A percentile compares a stretch with the other conserved stretches of the same genome.
phyloP scores from a whole-genome alignment of 495 filamentous ascomycete species.

The Neurospora cerealis region DNA sequence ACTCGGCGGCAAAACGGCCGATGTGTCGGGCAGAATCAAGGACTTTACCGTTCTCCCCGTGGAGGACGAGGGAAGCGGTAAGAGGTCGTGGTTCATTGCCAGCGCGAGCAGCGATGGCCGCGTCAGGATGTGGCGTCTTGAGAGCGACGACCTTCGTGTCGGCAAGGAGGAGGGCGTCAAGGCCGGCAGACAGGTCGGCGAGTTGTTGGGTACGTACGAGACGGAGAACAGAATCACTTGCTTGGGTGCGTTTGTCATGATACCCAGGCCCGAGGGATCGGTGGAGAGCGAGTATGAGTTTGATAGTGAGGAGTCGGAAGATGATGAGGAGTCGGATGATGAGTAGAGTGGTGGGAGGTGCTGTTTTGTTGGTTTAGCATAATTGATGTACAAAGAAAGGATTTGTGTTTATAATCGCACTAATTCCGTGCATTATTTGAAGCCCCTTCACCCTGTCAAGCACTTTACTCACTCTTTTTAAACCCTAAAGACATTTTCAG shows the following conservation, averaged over 20 bases:
- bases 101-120: constrained; percentile 76
- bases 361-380: neutral
- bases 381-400: neutral
- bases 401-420: neutral
- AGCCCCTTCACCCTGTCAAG: neutral
- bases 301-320: constrained; percentile 32
- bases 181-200: constrained; percentile 50
- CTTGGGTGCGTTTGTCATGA: constrained; percentile 77
- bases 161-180: constrained; percentile 9
- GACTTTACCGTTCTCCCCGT: constrained; percentile 63
- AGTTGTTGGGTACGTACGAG: constrained; percentile 66
- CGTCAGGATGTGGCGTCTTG: constrained; percentile 63
- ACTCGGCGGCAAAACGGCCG: constrained; percentile 62
- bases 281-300: constrained; percentile 41
- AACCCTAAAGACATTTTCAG: too few species aligned
- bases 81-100: constrained; percentile 47
- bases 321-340: constrained; percentile 32
- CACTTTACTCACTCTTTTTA: too few species aligned
- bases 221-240: constrained; percentile 89
- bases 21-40: constrained; percentile 66
- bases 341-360: constrained; percentile 21
- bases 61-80: constrained; percentile 22
- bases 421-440: neutral
- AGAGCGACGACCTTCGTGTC: constrained; percentile 28
- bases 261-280: constrained; percentile 39